These are phyloP conservation scores for Clonostachys solani DNA, from an alignment of 2,329 filamentous ascomycete genomes.

Conservation along the genomic window DNA sequence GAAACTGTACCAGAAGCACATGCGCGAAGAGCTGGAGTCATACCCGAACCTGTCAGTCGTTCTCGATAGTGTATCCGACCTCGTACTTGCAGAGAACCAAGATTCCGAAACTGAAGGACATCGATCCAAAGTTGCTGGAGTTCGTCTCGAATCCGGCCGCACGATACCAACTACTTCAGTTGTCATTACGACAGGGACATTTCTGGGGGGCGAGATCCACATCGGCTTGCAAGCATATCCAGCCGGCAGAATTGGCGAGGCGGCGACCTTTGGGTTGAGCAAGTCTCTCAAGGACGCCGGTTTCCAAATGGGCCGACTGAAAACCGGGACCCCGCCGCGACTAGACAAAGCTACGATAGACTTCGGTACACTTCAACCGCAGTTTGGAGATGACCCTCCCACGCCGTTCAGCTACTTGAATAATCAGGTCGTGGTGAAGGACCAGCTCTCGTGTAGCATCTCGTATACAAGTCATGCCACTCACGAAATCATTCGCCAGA, in stretches of 20 bases:
- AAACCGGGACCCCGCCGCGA: conserved; percentile 92
- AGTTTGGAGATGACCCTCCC: conserved; percentile 80
- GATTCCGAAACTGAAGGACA: conserved; percentile 18
- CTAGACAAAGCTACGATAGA: conserved; percentile 80
- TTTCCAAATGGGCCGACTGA: conserved; percentile 83
- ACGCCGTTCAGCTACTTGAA: conserved; percentile 91
- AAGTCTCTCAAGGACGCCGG: conserved; percentile 85
- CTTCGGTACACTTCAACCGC: conserved; percentile 65
- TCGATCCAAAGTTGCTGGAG: conserved; percentile 70
- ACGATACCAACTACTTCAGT: conserved; percentile 76
- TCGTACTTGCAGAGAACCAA: conserved; percentile 57
- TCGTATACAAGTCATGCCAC: conserved; percentile 82
- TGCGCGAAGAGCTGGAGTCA: conserved; percentile 77
- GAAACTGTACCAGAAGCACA: conserved; percentile 80
- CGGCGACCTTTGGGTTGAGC: conserved; percentile 87
- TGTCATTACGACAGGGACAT: conserved; percentile 94
- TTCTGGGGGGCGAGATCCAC: conserved; percentile 93
- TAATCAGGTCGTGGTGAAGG: conserved; percentile 67
- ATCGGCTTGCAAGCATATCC: conserved; percentile 83
- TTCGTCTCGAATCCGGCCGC: conserved; percentile 83
- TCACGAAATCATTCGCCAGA: conserved; percentile 79
- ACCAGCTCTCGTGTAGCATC: conserved; percentile 81
- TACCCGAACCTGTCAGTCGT: conserved; percentile 80
- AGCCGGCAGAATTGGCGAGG: conserved; percentile 89
- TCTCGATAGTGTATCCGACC: conserved; percentile 86